Conservation (phyloP, 345 rosid genomes). For the Toxicodendron radicans region DNA sequence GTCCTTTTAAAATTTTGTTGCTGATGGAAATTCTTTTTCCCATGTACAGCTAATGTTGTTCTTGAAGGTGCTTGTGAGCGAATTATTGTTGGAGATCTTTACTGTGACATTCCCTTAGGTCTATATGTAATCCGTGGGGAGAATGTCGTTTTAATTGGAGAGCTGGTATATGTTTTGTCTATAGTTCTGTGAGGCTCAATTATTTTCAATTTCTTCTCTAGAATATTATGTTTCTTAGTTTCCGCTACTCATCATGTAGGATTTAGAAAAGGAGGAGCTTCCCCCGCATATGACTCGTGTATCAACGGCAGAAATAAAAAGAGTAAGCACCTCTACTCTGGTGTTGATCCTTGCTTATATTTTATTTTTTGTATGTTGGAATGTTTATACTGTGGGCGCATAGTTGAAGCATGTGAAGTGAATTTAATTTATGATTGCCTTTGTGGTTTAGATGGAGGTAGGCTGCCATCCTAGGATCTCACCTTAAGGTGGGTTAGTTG, state of each 20-base stretch:
- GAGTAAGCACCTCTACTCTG: conserved; percentile 33
- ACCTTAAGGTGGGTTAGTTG: neutral
- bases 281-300: conserved; percentile 61
- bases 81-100: conserved; percentile 80
- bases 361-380: neutral
- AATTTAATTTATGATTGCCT: neutral
- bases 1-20: conserved; percentile 1
- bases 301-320: conserved; percentile 52
- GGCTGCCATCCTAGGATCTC: neutral
- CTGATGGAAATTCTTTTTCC: conserved; percentile 9
- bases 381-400: neutral
- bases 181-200: conserved; percentile 7
- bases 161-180: conserved; percentile 58
- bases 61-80: conserved; percentile 94
- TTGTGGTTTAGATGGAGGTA: conserved; percentile 5
- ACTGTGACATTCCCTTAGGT: conserved; percentile 90
- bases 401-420: neutral
- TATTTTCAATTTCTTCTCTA: neutral
- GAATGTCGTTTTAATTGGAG: conserved; percentile 90
- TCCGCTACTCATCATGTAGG: conserved; percentile 30
- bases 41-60: conserved; percentile 77
- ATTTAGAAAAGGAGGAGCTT: conserved; percentile 68
- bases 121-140: conserved; percentile 88
- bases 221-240: conserved; percentile 2
- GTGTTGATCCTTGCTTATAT: conserved; percentile 11